Base-by-base conservation (phyloP, 1,284 basidiomycete genomes). In the Abortiporus biennis region DNA sequence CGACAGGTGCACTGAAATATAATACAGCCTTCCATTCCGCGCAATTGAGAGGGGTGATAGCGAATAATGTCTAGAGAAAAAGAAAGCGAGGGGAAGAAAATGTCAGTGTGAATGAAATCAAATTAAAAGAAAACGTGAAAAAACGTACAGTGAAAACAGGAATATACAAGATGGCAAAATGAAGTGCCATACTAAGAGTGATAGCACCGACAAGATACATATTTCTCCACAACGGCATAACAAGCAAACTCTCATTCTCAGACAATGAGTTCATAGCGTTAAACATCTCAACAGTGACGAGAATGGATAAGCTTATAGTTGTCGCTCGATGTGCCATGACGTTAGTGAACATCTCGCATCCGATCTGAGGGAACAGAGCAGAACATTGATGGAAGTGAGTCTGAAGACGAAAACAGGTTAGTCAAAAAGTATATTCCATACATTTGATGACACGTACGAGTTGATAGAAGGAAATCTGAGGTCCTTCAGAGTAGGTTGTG, bases 201-300 rank as follows among this genome's bases (percentile, higher is more conserved):
- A 98, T 92, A 12, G 92, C 90, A 15, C 63, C 88, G 38, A 94
- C 88, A 17, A 99, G 79, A 74, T 86, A 96, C 43, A 80, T 81
- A 62, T 99, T 99, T 62, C 84, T 85, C 92, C 94, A 96, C 13
- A 96, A 66, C 1, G 95, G 93, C 35, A 98, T 72, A 16, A 77
- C 77, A 38, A 99, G 66, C 50, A 99, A 65, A 49, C 86, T 92
- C 69, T 98, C 95, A 62, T 96, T 96, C 68, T 99, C 96, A n/a
- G 89, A 93, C 27, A 99, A 73, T 42, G 94, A 97, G 66, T 98
- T 98, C 81, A 96, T 92, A 16, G 95, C 95, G 68, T 99, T 99
- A 71, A 97, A 93, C 96, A 99, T 99, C 68, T 99, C 96, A 43
- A 99, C 77, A 9, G 83, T 87, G 40, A 96, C 93, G 42, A 96